Evolutionary conservation across 2,329 filamentous ascomycete genomes (phyloP).

Genomic region (Cyclaneusma minus): DNA sequence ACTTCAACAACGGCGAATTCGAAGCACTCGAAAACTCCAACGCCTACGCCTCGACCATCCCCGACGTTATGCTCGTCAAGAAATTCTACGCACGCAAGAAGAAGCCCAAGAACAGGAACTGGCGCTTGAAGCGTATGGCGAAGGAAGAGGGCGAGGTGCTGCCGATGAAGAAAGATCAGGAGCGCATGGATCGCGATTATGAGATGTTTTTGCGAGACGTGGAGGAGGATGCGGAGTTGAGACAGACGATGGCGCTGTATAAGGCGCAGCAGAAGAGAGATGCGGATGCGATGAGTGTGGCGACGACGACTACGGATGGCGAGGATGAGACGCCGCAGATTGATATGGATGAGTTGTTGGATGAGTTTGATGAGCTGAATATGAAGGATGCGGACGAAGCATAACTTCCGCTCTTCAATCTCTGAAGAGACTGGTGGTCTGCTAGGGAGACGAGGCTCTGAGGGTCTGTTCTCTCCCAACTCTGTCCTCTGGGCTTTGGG

Average conservation of each 20-base stretch:
- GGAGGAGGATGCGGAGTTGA: slow-evolving; percentile 83
- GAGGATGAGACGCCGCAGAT: slow-evolving; percentile 56
- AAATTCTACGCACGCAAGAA: slow-evolving; percentile 82
- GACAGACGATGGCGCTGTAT: slow-evolving; percentile 74
- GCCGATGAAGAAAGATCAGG: slow-evolving; percentile 76
- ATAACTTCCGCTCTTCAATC: no score
- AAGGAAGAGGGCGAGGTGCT: slow-evolving; percentile 79
- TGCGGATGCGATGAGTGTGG: slow-evolving; percentile 52
- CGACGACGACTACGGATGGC: slow-evolving; percentile 42
- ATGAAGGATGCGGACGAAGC: slow-evolving; percentile 29
- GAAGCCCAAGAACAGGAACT: slow-evolving; percentile 73
- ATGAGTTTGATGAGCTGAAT: slow-evolving; percentile 83
- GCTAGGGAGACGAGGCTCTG: no score
- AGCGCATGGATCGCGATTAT: slow-evolving; percentile 81
- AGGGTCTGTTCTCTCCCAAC: no score
- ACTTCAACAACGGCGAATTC: slow-evolving; percentile 81
- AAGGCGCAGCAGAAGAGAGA: slow-evolving; percentile 41
- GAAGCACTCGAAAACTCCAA: slow-evolving; percentile 68
- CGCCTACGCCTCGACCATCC: slow-evolving; percentile 63
- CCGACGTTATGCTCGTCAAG: slow-evolving; percentile 91
- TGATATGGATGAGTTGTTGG: slow-evolving; percentile 67
- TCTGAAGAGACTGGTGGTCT: no score
- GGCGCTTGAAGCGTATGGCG: slow-evolving; percentile 88
- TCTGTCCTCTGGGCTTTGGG: no score
- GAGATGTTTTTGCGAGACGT: slow-evolving; percentile 95